Evolutionary conservation across 768 basidiomycete species (phyloP).

Genomic region (Rubroboletus pulcherrimus): DNA sequence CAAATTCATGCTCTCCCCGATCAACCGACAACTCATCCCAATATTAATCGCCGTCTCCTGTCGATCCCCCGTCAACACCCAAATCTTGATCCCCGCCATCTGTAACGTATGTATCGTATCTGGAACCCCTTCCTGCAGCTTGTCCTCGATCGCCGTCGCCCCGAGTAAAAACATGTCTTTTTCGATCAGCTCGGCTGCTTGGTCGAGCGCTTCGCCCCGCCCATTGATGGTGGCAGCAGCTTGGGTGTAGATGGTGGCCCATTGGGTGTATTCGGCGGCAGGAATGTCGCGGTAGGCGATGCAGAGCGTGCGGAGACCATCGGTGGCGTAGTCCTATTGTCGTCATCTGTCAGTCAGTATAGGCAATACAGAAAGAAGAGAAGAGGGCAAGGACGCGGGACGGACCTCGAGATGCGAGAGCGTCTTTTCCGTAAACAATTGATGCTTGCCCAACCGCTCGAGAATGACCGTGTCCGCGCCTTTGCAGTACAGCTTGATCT

Average conservation of each 20-base stretch:
- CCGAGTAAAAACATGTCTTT: slow-evolving; percentile 90
- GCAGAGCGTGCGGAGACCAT: slow-evolving; percentile 95
- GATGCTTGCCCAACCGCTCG: slow-evolving; percentile 84
- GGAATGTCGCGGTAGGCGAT: slow-evolving; percentile 91
- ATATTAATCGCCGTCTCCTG: slow-evolving; percentile 99
- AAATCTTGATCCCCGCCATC: slow-evolving; percentile 98
- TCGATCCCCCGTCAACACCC: slow-evolving; percentile 97
- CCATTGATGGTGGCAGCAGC: slow-evolving; percentile 96
- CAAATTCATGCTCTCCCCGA: slow-evolving; percentile 98
- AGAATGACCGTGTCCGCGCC: slow-evolving; percentile 98
- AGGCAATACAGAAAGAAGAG: neutral
- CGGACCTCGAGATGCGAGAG: slow-evolving; percentile 84
- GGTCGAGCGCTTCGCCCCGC: slow-evolving; percentile 90
- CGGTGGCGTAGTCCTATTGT: slow-evolving; percentile 87
- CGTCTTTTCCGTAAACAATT: slow-evolving; percentile 83
- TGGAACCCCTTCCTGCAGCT: slow-evolving; percentile 96
- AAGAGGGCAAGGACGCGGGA: neutral
- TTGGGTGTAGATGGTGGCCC: slow-evolving; percentile 83
- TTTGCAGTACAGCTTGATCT: slow-evolving; percentile 93
- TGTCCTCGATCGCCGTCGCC: slow-evolving; percentile 98
- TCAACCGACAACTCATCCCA: slow-evolving; percentile 93
- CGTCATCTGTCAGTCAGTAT: neutral
- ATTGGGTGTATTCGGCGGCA: slow-evolving; percentile 85
- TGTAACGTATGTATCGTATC: slow-evolving; percentile 97
- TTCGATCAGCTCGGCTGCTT: slow-evolving; percentile 94